A percentile compares a stretch with the other conserved stretches of the same genome.
phyloP scores from a whole-genome alignment of 352 stramenopile species.

The Globisporangium polare region DNA sequence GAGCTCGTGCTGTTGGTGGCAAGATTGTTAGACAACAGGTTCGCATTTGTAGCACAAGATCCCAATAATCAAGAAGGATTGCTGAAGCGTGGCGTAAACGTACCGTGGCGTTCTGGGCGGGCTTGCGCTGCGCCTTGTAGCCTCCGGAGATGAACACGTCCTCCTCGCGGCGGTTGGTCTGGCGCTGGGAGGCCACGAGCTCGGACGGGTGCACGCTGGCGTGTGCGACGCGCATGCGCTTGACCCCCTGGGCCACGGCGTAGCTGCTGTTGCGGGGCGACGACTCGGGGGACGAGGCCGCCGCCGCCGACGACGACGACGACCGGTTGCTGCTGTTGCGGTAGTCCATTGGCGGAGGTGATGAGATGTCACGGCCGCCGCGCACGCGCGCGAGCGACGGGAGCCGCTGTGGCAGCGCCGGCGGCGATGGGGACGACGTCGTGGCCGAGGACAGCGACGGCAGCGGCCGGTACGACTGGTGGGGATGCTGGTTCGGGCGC shows the following conservation, averaged over 20 bases:
- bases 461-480: background rate
- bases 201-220: constrained; percentile 7
- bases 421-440: background rate
- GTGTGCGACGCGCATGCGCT: background rate
- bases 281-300: background rate
- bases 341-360: background rate
- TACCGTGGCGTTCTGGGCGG: constrained; percentile 34
- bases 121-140: constrained; percentile 30
- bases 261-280: background rate
- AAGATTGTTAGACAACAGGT: background rate
- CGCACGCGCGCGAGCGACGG: background rate
- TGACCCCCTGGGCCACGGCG: background rate
- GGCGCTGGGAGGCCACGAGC: background rate
- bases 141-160: constrained; percentile 32
- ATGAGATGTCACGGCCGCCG: background rate
- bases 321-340: background rate
- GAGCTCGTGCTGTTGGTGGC: constrained; percentile 37
- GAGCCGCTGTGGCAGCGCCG: background rate
- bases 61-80: no score
- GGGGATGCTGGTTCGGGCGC: background rate
- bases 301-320: background rate
- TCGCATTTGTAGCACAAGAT: no score
- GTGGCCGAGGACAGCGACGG: constrained; percentile 2
- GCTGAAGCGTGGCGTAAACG: no score
- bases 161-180: constrained; percentile 11